phyloP scores from a whole-genome alignment of 2,329 filamentous ascomycete genomes.

The Madurella fahalii region DNA sequence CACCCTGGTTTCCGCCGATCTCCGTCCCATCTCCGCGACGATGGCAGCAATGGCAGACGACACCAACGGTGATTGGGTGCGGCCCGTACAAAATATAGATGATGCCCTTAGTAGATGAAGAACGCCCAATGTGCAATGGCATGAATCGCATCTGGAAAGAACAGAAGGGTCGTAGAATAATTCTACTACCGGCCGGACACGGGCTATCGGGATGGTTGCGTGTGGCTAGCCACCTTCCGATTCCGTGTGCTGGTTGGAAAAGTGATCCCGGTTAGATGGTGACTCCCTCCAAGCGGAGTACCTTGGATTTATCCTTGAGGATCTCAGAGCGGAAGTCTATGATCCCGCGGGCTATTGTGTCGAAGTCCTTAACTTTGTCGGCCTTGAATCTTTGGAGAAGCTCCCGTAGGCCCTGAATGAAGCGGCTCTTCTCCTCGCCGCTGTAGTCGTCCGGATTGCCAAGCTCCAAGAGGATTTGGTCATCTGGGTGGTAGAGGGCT shows the following conservation, averaged over 20 bases:
- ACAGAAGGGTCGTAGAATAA: neutral
- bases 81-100: neutral
- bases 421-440: constrained; percentile 56
- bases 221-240: neutral
- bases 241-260: neutral
- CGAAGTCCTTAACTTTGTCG: constrained; percentile 61
- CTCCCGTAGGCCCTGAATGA: constrained; percentile 58
- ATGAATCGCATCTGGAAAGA: constrained; percentile 4
- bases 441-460: constrained; percentile 62
- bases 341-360: constrained; percentile 62
- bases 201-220: neutral
- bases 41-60: neutral
- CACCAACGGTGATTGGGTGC: neutral
- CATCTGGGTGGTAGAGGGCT: constrained; percentile 51
- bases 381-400: constrained; percentile 58
- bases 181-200: constrained; percentile 12
- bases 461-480: constrained; percentile 68
- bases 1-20: neutral
- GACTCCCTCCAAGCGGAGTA: constrained; percentile 54
- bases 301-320: constrained; percentile 59
- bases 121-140: constrained; percentile 7
- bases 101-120: neutral
- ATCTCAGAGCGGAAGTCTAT: constrained; percentile 63
- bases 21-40: neutral
- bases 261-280: constrained; percentile 23